Conservation (phyloP, 495 filamentous ascomycete genomes). For the Trichoderma reesei region DNA sequence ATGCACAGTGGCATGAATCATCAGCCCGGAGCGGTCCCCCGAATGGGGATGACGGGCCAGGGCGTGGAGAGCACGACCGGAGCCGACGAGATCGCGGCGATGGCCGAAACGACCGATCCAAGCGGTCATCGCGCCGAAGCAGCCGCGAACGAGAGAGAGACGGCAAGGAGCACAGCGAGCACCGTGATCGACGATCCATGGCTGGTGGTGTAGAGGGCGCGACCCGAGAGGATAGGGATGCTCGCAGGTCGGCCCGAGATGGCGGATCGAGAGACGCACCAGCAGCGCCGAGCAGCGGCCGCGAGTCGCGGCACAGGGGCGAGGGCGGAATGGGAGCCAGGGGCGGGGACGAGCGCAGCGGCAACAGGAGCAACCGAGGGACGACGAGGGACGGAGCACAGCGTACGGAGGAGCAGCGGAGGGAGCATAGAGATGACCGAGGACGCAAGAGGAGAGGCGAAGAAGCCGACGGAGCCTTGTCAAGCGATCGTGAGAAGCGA, state of each 20-base stretch:
- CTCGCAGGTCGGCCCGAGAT: slow-evolving; percentile 2
- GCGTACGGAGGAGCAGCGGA: slow-evolving; percentile 5
- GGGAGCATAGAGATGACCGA: slow-evolving; percentile 8
- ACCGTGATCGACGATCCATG: slow-evolving; percentile 26
- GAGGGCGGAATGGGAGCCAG: background rate
- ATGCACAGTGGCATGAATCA: slow-evolving; percentile 23
- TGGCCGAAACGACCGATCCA: slow-evolving; percentile 29
- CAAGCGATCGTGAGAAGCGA: slow-evolving; percentile 21
- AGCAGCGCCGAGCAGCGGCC: slow-evolving; percentile 2
- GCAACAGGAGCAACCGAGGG: background rate
- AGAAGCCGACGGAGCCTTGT: slow-evolving; percentile 12
- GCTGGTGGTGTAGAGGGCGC: background rate
- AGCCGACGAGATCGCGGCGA: slow-evolving; percentile 35
- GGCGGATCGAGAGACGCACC: background rate
- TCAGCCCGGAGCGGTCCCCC: slow-evolving; percentile 15
- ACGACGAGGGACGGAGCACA: background rate
- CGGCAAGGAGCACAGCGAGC: slow-evolving; percentile 29
- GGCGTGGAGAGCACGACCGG: slow-evolving; percentile 34
- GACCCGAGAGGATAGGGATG: background rate
- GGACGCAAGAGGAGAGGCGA: slow-evolving; percentile 4
- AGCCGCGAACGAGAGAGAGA: slow-evolving; percentile 29
- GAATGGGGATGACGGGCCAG: slow-evolving; percentile 27
- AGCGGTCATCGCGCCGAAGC: slow-evolving; percentile 30
- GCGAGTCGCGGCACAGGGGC: background rate
- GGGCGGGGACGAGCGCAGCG: background rate